A percentile compares a stretch with the other conserved stretches of the same genome.
Conservation (phyloP, 192 early-diverging fungal species). For the Mortierella alpina region DNA sequence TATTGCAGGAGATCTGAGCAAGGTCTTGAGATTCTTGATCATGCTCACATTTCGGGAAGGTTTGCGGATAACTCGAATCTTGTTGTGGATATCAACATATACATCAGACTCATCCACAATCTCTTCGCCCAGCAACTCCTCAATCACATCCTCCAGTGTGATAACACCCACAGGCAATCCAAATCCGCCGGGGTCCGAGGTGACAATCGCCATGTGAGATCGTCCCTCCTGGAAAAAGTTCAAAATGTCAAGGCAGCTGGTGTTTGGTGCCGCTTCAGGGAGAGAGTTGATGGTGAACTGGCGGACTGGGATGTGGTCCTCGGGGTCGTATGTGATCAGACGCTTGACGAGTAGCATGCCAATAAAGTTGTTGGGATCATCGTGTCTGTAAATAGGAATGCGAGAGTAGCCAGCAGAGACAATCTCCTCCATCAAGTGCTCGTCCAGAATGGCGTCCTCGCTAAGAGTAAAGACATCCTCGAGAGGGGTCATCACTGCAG, state of each 20-base stretch:
- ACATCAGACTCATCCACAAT: conserved; percentile 87
- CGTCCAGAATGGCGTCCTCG: conserved; percentile 69
- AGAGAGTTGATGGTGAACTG: conserved; percentile 65
- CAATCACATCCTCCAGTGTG: conserved; percentile 86
- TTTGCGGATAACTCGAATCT: conserved; percentile 67
- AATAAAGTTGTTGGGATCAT: conserved; percentile 71
- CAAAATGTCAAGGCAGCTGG: conserved; percentile 77
- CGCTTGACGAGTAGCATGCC: conserved; percentile 84
- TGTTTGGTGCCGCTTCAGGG: conserved; percentile 65
- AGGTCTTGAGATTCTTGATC: conserved; percentile 42
- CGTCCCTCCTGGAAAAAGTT: conserved; percentile 88
- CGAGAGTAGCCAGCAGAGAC: conserved; percentile 77
- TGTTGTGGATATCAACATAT: conserved; percentile 63
- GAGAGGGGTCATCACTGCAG: conserved; percentile 78
- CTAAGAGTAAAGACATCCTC: conserved; percentile 76
- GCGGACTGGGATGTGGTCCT: conserved; percentile 71
- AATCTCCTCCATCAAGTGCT: conserved; percentile 68
- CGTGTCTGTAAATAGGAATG: conserved; percentile 76
- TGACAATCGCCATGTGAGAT: conserved; percentile 82
- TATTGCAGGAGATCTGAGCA: conserved; percentile 28
- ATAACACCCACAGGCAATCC: conserved; percentile 75
- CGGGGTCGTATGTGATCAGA: conserved; percentile 78
- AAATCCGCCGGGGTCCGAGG: conserved; percentile 60
- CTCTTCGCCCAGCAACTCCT: conserved; percentile 86
- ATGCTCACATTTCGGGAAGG: conserved; percentile 43